phyloP scores from a whole-genome alignment of 2,329 filamentous ascomycete species.

The Ceratocystis ficicola region DNA sequence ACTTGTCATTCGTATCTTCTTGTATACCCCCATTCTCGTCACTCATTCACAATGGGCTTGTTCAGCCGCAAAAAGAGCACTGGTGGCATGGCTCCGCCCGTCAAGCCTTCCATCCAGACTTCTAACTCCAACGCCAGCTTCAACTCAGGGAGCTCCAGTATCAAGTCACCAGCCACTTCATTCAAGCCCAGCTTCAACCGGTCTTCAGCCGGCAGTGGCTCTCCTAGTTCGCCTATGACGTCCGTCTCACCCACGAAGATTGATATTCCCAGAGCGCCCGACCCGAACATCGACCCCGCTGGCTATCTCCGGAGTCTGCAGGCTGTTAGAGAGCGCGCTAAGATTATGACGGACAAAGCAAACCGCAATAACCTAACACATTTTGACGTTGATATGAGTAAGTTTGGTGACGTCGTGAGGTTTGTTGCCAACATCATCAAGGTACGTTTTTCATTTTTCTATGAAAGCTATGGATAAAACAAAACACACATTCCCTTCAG shows the following conservation, averaged over 20 bases:
- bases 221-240: constrained; percentile 38
- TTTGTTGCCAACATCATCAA: constrained; percentile 94
- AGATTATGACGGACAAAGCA: constrained; percentile 63
- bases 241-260: constrained; percentile 54
- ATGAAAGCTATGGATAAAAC: not conserved
- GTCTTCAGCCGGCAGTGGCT: constrained; percentile 39
- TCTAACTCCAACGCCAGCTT: constrained; percentile 41
- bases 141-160: constrained; percentile 40
- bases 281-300: constrained; percentile 76
- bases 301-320: constrained; percentile 84
- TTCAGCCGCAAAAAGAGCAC: constrained; percentile 22
- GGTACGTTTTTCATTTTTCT: constrained; percentile 39
- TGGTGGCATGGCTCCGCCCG: constrained; percentile 11
- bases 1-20: too few relatives aligned
- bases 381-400: constrained; percentile 77
- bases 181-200: constrained; percentile 36
- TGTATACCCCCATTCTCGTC: too few relatives aligned
- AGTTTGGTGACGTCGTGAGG: constrained; percentile 69
- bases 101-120: constrained; percentile 32
- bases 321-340: constrained; percentile 69
- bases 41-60: constrained; percentile 27
- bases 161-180: constrained; percentile 32
- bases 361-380: constrained; percentile 66
- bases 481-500: not conserved
- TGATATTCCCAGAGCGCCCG: constrained; percentile 70